These are phyloP conservation scores for Blepharisma stoltei DNA, from an alignment of 73 alveolate species.

Conservation along the genomic window DNA sequence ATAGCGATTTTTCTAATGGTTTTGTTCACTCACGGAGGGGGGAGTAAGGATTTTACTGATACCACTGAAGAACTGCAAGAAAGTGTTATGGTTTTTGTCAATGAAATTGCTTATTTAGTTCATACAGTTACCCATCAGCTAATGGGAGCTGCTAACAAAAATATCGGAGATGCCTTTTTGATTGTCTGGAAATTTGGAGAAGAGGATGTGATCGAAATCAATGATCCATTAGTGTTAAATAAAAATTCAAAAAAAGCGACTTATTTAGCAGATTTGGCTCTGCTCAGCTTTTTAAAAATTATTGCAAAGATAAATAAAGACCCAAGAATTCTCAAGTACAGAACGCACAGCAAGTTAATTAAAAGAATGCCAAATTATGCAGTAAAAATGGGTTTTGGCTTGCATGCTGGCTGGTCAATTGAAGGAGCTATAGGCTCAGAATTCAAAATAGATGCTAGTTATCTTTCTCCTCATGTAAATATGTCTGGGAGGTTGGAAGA, in stretches of 20 bases:
- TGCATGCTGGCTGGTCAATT: conserved; percentile 85
- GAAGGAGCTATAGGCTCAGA: conserved; percentile 86
- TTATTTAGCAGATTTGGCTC: conserved; percentile 70
- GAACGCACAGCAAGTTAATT: conserved; percentile 14
- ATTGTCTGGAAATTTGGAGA: conserved; percentile 84
- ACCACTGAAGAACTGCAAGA: conserved; percentile 95
- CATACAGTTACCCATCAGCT: conserved; percentile 70
- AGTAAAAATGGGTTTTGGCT: conserved; percentile 67
- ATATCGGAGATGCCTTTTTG: conserved; percentile 90
- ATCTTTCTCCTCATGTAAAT: conserved; percentile 71
- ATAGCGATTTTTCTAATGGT: no score
- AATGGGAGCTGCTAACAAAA: conserved; percentile 88
- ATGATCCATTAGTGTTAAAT: conserved; percentile 50
- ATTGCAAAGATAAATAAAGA: conserved; percentile 30
- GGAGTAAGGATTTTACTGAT: conserved; percentile 98
- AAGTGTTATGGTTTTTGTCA: conserved; percentile 85
- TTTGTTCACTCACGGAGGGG: no score
- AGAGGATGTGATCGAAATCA: conserved; percentile 52
- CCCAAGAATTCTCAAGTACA: conserved; percentile 28
- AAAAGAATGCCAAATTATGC: conserved; percentile 43
- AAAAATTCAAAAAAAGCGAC: conserved; percentile 11
- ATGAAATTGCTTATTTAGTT: conserved; percentile 74
- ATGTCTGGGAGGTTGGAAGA: conserved; percentile 39
- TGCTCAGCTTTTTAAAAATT: conserved; percentile 65
- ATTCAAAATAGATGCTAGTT: conserved; percentile 82